Evolutionary conservation across 176 grass and related monocot species (phyloP).

Genomic region (Urochloa ruziziensis): DNA sequence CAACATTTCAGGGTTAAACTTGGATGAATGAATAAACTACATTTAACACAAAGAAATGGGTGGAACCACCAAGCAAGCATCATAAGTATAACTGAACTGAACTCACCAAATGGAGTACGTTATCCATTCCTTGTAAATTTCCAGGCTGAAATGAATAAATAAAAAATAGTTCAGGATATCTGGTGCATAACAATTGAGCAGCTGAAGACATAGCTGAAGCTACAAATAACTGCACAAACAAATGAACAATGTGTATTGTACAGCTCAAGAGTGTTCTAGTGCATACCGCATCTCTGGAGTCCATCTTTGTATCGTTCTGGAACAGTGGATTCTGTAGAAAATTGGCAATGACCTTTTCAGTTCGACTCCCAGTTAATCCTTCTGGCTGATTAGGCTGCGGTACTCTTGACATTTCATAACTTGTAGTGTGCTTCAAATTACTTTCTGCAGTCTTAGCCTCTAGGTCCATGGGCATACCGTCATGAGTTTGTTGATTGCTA

Average conservation of each 20-base stretch:
- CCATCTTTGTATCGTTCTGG: slow-evolving; percentile 37
- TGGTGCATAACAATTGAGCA: background rate
- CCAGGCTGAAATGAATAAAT: slow-evolving; percentile 48
- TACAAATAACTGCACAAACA: background rate
- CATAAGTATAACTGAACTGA: slow-evolving; percentile 11
- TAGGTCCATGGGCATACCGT: slow-evolving; percentile 28
- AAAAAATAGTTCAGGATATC: background rate
- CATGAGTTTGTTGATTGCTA: slow-evolving; percentile 41
- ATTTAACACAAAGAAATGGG: background rate
- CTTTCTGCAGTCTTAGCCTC: slow-evolving; percentile 35
- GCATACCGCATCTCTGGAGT: slow-evolving; percentile 49
- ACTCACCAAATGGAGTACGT: slow-evolving; percentile 78
- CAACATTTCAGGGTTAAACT: background rate
- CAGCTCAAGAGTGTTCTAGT: background rate
- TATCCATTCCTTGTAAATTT: slow-evolving; percentile 52
- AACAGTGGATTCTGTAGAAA: slow-evolving; percentile 78
- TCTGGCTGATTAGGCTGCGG: slow-evolving; percentile 29
- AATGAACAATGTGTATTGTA: background rate
- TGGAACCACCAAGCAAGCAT: background rate
- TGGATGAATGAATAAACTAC: background rate
- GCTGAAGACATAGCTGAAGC: background rate
- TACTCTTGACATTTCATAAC: slow-evolving; percentile 31
- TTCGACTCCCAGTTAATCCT: slow-evolving; percentile 37
- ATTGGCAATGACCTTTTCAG: slow-evolving; percentile 71
- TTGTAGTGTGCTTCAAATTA: slow-evolving; percentile 26